Percentiles rank a stretch among this genome's conserved stretches.
Conservation (phyloP, 768 basidiomycete genomes). For the Auricularia sp. region DNA sequence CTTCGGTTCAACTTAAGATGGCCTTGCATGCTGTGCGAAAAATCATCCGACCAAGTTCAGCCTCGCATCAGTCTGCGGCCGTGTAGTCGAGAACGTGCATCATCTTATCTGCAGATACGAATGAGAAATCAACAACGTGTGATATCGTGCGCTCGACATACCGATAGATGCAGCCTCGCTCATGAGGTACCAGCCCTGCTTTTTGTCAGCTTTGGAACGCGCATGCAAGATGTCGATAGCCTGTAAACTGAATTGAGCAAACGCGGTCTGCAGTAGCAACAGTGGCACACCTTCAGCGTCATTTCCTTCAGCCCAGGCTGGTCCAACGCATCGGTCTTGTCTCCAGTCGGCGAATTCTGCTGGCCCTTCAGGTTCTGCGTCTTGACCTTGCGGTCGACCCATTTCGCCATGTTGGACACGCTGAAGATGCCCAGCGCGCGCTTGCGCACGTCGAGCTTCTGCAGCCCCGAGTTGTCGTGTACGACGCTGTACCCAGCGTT, state of each 20-base stretch:
- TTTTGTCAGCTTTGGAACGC: slow-evolving; percentile 13
- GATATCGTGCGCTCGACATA: slow-evolving; percentile 4
- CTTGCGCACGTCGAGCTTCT: slow-evolving; percentile 17
- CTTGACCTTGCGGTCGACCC: slow-evolving; percentile 28
- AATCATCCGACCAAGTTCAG: too few species aligned
- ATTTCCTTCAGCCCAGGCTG: slow-evolving; percentile 29
- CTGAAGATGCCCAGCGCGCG: slow-evolving; percentile 26
- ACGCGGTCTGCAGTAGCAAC: too few species aligned
- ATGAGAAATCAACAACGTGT: background rate
- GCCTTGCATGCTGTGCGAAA: too few species aligned
- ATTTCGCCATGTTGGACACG: slow-evolving; percentile 22
- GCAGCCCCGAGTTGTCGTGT: slow-evolving; percentile 20
- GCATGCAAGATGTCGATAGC: slow-evolving; percentile 25
- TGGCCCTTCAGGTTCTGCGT: slow-evolving; percentile 12
- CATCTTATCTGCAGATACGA: slow-evolving; percentile 14
- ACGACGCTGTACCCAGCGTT: slow-evolving; percentile 21
- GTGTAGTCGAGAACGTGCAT: slow-evolving; percentile 25
- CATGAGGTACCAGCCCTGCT: slow-evolving; percentile 26
- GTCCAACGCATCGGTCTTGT: slow-evolving; percentile 12
- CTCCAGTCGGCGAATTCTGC: slow-evolving; percentile 2
- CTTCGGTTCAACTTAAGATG: too few species aligned
- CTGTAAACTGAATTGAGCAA: too few species aligned
- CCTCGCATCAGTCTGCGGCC: too few species aligned
- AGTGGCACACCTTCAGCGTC: slow-evolving; percentile 20
- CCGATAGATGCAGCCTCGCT: slow-evolving; percentile 25